Base-by-base conservation (phyloP, 2,329 filamentous ascomycete genomes). In the Botrytis porri region DNA sequence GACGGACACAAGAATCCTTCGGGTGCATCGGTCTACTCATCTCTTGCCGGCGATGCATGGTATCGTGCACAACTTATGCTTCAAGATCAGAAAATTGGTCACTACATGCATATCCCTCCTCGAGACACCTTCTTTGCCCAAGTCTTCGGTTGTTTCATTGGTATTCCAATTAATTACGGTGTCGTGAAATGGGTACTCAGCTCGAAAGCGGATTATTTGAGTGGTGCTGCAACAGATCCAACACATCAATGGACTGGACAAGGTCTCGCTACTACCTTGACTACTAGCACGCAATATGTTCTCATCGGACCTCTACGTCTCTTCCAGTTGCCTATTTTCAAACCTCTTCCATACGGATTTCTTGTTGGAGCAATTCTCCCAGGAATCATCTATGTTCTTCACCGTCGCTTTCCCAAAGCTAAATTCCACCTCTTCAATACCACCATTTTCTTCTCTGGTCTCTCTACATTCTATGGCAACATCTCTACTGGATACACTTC, bases 71-170 rank as follows among this genome's bases (percentile, higher is more conserved):
- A 88, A 75, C 83, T 85, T 35, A 88, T 89, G 83, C 82, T 90
- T 0, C 88, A 90, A 76, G 88, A 90, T 77, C 86, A 88, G 78
- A 88, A 90, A 77, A 88, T 90, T n/a, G 88, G 88, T 0, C 88
- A 90, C 75, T 90, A 90, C 75, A 88, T 89, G 85, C 87, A 90
- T 70, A 83, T 90, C 0, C 87, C 88, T 0, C 88, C 88, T 2
- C 85, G 86, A 20, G 82, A 85, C 0, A 85, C 89, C 9, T 90
- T 90, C 81, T 88, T 89, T 78, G 87, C 86, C 1, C 88, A 90
- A 76, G 82, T 90, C 6, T 88, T 89, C 45, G 88, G 87, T 5
- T 87, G 86, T 25, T 80, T 88, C 12, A 82, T 90, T 60, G 88
- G 88, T 8, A 84, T 90, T 10, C 88, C 88, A 0, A 85, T 90